Conservation (phyloP, 192 early-diverging fungal genomes). For the Diversispora eburnea region DNA sequence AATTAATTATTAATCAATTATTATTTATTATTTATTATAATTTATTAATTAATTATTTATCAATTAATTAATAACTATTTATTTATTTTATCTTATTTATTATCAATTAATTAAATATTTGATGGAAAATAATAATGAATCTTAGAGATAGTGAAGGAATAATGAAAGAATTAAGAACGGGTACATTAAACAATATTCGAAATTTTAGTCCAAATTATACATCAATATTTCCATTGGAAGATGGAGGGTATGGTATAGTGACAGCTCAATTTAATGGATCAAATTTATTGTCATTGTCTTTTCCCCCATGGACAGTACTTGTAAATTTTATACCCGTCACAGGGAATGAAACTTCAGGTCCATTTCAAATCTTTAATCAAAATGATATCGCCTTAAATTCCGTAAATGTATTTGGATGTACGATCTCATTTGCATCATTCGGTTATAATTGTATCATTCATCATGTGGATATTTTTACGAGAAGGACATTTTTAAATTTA, state of each 20-base stretch:
- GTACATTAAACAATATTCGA: background rate
- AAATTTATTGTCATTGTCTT: background rate
- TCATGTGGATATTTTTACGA: background rate
- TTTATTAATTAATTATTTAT: too few species aligned
- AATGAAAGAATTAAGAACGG: background rate
- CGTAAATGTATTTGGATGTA: background rate
- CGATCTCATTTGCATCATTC: background rate
- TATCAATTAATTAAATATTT: too few species aligned
- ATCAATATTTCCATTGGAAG: background rate
- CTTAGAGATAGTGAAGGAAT: background rate
- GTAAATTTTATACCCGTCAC: background rate
- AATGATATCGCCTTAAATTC: background rate
- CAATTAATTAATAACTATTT: too few species aligned
- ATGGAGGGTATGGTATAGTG: slow-evolving; percentile 5
- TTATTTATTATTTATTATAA: too few species aligned
- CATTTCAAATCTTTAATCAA: slow-evolving; percentile 14
- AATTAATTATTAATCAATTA: background rate
- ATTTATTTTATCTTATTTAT: too few species aligned
- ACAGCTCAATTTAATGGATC: background rate
- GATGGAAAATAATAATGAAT: too few species aligned
- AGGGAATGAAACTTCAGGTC: background rate
- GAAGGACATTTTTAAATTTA: background rate
- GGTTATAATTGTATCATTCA: slow-evolving; percentile 17
- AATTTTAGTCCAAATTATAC: slow-evolving; percentile 1
- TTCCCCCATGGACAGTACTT: background rate